Evolutionary conservation across 2,329 filamentous ascomycete genomes (phyloP).

Genomic region (Colletotrichum sp.): DNA sequence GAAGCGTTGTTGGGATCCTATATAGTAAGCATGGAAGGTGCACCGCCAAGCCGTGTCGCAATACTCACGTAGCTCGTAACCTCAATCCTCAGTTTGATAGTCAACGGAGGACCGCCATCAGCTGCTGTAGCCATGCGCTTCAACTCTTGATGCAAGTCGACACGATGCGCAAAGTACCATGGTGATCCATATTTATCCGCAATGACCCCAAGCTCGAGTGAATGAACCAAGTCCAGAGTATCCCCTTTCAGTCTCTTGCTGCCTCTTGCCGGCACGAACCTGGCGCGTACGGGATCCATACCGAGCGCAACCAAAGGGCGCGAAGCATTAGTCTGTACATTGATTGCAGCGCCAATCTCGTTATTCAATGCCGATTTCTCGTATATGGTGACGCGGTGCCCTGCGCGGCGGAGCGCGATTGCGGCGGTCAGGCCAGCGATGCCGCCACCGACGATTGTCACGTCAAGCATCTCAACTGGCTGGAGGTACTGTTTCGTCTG

Average conservation of each 20-base stretch:
- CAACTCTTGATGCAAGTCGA: conserved; percentile 43
- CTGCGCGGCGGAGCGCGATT: conserved; percentile 36
- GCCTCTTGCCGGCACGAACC: conserved; percentile 29
- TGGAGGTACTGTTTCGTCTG: not conserved
- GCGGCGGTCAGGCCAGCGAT: conserved; percentile 40
- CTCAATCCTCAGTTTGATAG: conserved; percentile 26
- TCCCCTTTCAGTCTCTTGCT: conserved; percentile 18
- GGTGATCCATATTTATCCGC: conserved; percentile 13
- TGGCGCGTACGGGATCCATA: conserved; percentile 32
- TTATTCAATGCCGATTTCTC: conserved; percentile 40
- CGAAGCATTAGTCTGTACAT: conserved; percentile 41
- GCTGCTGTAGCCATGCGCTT: conserved; percentile 34
- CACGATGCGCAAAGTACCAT: conserved; percentile 40
- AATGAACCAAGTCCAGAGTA: conserved; percentile 18
- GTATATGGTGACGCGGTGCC: conserved; percentile 38
- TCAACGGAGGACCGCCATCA: conserved; percentile 29
- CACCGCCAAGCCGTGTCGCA: not conserved
- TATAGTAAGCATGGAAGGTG: not conserved
- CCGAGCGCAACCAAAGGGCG: conserved; percentile 40
- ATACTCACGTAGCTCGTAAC: conserved; percentile 32
- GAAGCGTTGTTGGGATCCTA: conserved; percentile 29
- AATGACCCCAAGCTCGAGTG: conserved; percentile 3
- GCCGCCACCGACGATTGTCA: conserved; percentile 38
- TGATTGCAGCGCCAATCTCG: conserved; percentile 44
- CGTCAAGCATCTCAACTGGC: conserved; percentile 18